Percentiles rank a stretch among this genome's conserved stretches.
Conservation (phyloP, 2,329 filamentous ascomycete genomes). For the Alternaria conjuncta region DNA sequence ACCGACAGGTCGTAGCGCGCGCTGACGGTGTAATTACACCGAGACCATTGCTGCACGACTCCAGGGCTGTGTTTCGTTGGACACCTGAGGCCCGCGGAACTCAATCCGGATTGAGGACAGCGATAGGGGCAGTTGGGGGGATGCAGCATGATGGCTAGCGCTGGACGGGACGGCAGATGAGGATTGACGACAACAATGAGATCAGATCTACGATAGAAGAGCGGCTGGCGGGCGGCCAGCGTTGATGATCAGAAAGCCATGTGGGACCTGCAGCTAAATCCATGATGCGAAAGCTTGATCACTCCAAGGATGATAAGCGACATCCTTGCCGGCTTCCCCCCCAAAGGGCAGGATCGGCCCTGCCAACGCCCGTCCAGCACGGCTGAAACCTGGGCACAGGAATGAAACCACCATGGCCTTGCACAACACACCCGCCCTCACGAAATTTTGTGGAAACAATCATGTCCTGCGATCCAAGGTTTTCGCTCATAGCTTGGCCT, state of each 20-base stretch:
- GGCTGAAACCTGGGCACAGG: neutral
- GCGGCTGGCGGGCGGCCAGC: neutral
- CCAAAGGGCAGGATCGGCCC: neutral
- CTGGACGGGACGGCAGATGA: neutral
- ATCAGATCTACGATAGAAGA: neutral
- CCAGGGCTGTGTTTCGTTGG: neutral
- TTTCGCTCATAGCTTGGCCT: neutral
- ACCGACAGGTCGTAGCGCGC: constrained; percentile 6
- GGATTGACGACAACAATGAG: neutral
- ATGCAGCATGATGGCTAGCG: neutral
- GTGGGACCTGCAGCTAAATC: constrained; percentile 10
- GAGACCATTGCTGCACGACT: neutral
- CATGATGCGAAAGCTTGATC: constrained; percentile 8
- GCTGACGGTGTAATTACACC: constrained; percentile 13
- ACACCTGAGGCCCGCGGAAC: neutral
- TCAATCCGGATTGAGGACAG: neutral
- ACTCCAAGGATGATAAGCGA: constrained; percentile 1
- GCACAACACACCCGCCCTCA: neutral
- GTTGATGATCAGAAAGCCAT: constrained; percentile 2
- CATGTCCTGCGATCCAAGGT: neutral
- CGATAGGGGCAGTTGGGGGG: neutral
- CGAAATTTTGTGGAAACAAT: neutral
- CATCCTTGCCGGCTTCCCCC: neutral
- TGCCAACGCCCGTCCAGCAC: neutral
- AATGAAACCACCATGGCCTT: neutral